These are phyloP conservation scores for Aureobasidium sp. DNA, from an alignment of 2,329 filamentous ascomycete species.

Conservation along the genomic window DNA sequence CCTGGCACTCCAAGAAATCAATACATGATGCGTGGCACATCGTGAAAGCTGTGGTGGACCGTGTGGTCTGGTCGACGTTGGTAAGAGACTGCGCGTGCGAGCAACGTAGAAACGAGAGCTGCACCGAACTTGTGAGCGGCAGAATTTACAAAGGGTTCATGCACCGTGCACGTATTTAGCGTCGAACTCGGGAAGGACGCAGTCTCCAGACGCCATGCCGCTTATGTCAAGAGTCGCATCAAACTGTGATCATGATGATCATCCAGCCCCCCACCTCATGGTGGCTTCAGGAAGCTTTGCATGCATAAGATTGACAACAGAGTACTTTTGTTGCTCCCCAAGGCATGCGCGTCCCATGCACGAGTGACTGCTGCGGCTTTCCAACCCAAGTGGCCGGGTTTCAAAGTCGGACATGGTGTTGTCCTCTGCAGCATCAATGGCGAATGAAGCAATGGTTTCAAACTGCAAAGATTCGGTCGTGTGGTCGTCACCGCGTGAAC, in stretches of 20 bases:
- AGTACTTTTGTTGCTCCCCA: background rate
- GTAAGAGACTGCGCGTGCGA: background rate
- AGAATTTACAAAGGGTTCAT: slow-evolving; percentile 7
- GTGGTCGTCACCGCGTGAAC: slow-evolving; percentile 1
- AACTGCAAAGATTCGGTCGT: background rate
- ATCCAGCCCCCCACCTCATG: slow-evolving; percentile 6
- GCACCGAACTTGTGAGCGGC: background rate
- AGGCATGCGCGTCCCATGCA: background rate
- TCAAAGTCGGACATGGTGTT: background rate
- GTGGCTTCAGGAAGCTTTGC: slow-evolving; percentile 12
- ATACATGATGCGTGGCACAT: background rate
- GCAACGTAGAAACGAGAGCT: slow-evolving; percentile 4
- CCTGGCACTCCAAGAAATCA: background rate
- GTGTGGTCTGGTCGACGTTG: background rate
- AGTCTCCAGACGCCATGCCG: slow-evolving; percentile 13
- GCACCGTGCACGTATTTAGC: background rate
- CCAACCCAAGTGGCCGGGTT: background rate
- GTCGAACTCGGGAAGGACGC: slow-evolving; percentile 8
- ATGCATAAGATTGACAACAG: slow-evolving; percentile 12
- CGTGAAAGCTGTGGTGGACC: background rate
- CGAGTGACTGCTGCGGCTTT: background rate
- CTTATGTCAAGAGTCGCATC: slow-evolving; percentile 10
- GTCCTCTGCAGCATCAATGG: background rate
- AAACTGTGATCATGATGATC: slow-evolving; percentile 9
- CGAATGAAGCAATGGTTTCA: background rate